Evolutionary conservation across 2,329 filamentous ascomycete species (phyloP).

Genomic region (Elsinoe ampelina): DNA sequence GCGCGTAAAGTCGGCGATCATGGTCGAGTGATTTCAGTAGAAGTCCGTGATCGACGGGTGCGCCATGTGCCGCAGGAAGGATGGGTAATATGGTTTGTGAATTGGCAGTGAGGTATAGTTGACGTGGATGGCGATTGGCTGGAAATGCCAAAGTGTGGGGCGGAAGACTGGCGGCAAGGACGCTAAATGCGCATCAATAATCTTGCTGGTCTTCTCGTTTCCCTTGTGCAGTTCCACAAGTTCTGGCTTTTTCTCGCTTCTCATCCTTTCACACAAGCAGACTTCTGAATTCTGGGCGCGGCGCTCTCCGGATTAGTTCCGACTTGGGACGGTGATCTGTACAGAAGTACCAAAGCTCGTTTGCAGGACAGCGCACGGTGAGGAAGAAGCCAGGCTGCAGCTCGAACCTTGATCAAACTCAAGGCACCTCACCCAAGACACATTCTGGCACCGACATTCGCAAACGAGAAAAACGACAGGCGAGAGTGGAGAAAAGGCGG

Average conservation of each 20-base stretch:
- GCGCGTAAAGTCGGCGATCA: background rate
- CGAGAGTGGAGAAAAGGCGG: background rate
- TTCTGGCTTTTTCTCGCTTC: background rate
- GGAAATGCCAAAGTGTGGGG: no score
- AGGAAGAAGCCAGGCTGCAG: no score
- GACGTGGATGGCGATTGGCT: no score
- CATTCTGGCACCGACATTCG: background rate
- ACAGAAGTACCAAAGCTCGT: no score
- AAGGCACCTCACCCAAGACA: no score
- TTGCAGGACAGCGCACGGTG: no score
- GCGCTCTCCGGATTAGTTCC: background rate
- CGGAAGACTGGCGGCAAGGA: background rate
- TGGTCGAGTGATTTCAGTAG: background rate
- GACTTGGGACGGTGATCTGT: no score
- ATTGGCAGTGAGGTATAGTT: no score
- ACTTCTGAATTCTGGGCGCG: background rate
- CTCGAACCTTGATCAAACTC: no score
- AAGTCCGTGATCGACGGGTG: background rate
- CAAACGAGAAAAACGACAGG: background rate
- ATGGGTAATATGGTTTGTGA: background rate
- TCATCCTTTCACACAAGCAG: background rate
- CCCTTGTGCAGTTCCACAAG: constrained; percentile 2
- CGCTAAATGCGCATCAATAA: background rate
- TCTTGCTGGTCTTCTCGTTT: no score
- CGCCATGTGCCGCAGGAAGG: no score